Base-by-base conservation (phyloP, 257 asterid species). In the Voacanga thouarsii region DNA sequence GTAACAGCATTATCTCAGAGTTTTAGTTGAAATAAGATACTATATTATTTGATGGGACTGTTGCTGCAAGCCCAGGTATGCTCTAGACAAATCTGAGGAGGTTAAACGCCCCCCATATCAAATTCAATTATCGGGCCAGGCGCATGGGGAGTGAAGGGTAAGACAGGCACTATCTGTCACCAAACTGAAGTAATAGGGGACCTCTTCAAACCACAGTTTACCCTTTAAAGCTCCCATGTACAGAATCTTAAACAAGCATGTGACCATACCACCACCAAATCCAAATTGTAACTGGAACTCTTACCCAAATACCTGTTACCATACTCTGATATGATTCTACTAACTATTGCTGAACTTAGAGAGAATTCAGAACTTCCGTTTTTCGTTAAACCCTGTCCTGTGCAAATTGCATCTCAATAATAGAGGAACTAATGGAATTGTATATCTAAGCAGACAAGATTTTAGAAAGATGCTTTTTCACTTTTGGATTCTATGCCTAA, bases 1-100 rank as follows among this genome's bases (percentile, higher is more conserved):
- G 91, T 61, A 75, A n/a, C 19, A 60, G 30, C 49, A 44, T 45
- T n/a, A 74, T 21, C 21, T 19, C 5, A 23, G 26, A 61, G 15
- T 50, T 12, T 68, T 39, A 41, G 73, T 68, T 68, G 53, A 71
- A 2, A 3, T 16, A 47, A 49, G 15, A 24, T 26, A 49, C n/a
- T n/a, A 33, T 49, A 3, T n/a, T 16, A 47, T 49, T 6, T 8
- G 12, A 24, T 24, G 41, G 16, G 37, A 43, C 44, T 47, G 43
- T 26, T 14, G 30, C 72, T 10, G 67, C 53, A 79, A 5, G 12
- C 57, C 45, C 37, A 6, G 19, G 23, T 44, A 8, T 56, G 33
- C 51, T 45, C 9, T 30, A 41, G 72, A 60, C 33, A 5, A 66
- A 7, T 0, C 28, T 66, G 1, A 8, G 71, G 15, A 64, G 45